These are phyloP conservation scores for Aureobasidium pullulans DNA, from an alignment of 2,329 filamentous ascomycete species.

Conservation along the genomic window DNA sequence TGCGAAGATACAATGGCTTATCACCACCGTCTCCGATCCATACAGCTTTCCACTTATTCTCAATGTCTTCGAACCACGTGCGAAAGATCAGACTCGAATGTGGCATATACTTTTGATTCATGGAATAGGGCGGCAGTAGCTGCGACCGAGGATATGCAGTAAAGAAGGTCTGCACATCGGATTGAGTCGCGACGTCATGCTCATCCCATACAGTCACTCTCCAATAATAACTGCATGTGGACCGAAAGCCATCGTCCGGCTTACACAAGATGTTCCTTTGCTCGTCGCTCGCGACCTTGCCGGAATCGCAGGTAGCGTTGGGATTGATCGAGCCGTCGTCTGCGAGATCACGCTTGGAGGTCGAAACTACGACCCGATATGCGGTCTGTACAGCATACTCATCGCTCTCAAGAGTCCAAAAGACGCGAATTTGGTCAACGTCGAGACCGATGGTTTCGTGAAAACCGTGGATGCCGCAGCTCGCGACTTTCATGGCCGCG, in stretches of 20 bases:
- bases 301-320: slow-evolving; percentile 20
- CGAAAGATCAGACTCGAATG: slow-evolving; percentile 36
- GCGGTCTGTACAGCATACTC: slow-evolving; percentile 28
- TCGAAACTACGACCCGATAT: slow-evolving; percentile 23
- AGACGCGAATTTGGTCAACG: slow-evolving; percentile 31
- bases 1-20: slow-evolving; percentile 35
- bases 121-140: slow-evolving; percentile 34
- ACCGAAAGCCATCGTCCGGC: slow-evolving; percentile 29
- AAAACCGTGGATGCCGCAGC: slow-evolving; percentile 34
- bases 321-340: background rate
- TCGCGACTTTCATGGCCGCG: slow-evolving; percentile 19
- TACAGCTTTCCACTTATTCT: slow-evolving; percentile 34
- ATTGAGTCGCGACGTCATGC: slow-evolving; percentile 22
- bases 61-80: slow-evolving; percentile 36
- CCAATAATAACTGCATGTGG: slow-evolving; percentile 32
- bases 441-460: slow-evolving; percentile 35
- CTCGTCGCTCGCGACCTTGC: slow-evolving; percentile 17
- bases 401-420: slow-evolving; percentile 27
- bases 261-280: slow-evolving; percentile 27
- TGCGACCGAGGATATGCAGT: slow-evolving; percentile 32
- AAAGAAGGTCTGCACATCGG: slow-evolving; percentile 31
- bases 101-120: slow-evolving; percentile 36
- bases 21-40: slow-evolving; percentile 36
- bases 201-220: slow-evolving; percentile 32
- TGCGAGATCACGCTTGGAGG: background rate